Conservation (phyloP, 1,284 basidiomycete species). For the Takashimella tepidaria region DNA sequence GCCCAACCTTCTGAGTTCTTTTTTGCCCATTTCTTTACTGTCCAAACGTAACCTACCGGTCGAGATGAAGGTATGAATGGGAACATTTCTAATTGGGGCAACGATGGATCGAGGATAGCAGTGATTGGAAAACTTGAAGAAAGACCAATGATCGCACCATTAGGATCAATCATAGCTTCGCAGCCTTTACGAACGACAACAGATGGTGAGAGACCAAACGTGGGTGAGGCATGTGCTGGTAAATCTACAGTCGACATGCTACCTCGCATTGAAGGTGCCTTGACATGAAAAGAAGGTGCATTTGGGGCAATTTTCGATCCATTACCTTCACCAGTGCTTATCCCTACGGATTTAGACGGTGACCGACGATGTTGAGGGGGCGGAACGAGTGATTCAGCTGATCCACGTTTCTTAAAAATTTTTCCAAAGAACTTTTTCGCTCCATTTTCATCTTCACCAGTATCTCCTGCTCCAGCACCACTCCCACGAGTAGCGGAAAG, state of each 20-base stretch:
- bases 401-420: constrained; percentile 58
- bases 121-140: constrained; percentile 4
- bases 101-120: not conserved
- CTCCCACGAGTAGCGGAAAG: not conserved
- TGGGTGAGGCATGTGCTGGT: constrained; percentile 23
- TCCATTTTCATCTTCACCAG: constrained; percentile 19
- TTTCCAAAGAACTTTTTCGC: constrained; percentile 65
- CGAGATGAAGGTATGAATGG: constrained; percentile 23
- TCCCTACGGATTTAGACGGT: not conserved
- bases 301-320: not conserved
- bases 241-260: not conserved
- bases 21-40: constrained; percentile 73
- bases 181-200: constrained; percentile 24
- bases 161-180: constrained; percentile 20
- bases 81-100: not conserved
- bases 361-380: not conserved
- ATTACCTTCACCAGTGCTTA: not conserved
- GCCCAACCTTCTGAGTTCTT: constrained; percentile 45
- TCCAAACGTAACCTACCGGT: constrained; percentile 65
- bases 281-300: not conserved
- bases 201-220: constrained; percentile 41
- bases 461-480: not conserved
- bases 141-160: constrained; percentile 34
- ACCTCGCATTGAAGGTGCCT: constrained; percentile 3
- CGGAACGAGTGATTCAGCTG: constrained; percentile 1